Evolutionary conservation across 2,329 filamentous ascomycete genomes (phyloP), one percentile per base, ranked within the genome.

Genomic region (Periglandula ipomoeae): DNA sequence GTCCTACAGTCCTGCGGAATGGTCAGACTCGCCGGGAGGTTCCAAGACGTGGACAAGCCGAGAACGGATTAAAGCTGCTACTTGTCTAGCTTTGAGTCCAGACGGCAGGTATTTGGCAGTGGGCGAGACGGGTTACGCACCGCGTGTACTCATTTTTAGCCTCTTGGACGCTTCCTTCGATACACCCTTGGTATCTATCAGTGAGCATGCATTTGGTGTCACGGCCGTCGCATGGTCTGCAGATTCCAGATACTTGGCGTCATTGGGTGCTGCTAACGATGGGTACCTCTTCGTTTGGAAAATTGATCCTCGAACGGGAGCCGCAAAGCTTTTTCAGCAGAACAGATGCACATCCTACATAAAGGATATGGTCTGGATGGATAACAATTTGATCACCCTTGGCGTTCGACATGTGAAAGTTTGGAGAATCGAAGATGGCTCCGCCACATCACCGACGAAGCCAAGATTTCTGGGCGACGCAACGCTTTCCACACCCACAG

Each of bases 81-180:
- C 90, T 5, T 95, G 90, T 60, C 78, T 98, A 23, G 85, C 89
- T 20, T 76, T 98, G 55, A 96, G 89, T 61, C 81, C 83, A 1
- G 89, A 96, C 67, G 90, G 87, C 27, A 85, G 81, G 58, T 94
- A 86, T 62, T 73, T 98, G 46, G 93, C 91, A 8, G 86, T 97
- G 3, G 93, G 93, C 59, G 93, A 98, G 77, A 95, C 90, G 3
- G 93, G 93, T 20, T 96, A 97, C 66, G 87, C 85, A 47, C 93
- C 93, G 5, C 79, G 93, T 47, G 89, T 98, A 20, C 74, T 97
- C 50, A 84, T 98, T 48, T 98, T 95, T 67, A 89, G 82, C 27
- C 82, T 93, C 5, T 79, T 86, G 58, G 89, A 95, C 59, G 77
- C 77, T 32, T 86, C 87, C 2, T 85, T 84, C 3, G 90, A 97